Conservation (phyloP, 305 asterid species). For the Nicotiana rustica region DNA sequence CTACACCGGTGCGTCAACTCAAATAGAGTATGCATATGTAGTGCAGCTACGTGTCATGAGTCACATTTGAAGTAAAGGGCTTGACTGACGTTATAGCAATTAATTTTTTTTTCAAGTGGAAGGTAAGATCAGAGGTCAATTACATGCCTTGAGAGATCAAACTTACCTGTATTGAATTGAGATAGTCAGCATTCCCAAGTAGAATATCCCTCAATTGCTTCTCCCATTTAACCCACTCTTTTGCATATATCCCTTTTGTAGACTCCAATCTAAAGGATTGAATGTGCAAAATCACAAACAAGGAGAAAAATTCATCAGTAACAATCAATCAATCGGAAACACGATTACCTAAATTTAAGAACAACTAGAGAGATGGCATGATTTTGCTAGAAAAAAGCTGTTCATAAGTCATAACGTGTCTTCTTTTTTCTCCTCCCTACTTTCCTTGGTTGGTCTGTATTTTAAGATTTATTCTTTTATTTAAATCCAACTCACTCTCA, state of each 20-base stretch:
- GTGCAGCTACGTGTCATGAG: neutral
- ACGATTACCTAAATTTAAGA: neutral
- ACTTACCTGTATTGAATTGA: slow-evolving; percentile 86
- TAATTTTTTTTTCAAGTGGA: neutral
- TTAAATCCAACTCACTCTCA: too few relatives aligned
- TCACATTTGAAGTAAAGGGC: neutral
- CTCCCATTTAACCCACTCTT: slow-evolving; percentile 95
- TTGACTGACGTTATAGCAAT: neutral
- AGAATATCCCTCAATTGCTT: slow-evolving; percentile 69
- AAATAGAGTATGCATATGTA: slow-evolving; percentile 12
- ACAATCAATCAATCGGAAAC: neutral
- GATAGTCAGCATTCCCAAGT: slow-evolving; percentile 67
- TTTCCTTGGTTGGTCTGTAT: neutral
- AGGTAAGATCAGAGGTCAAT: slow-evolving; percentile 5
- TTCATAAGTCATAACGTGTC: neutral
- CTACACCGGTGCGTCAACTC: neutral
- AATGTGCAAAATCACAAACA: slow-evolving; percentile 16
- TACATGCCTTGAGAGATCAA: slow-evolving; percentile 23
- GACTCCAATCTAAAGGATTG: slow-evolving; percentile 73
- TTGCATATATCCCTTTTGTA: slow-evolving; percentile 74
- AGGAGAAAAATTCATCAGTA: neutral
- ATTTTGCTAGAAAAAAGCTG: neutral
- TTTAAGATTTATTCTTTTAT: neutral
- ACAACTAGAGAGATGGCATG: neutral
- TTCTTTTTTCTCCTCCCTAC: neutral